phyloP scores from a whole-genome alignment of 768 basidiomycete genomes.

The Leccinum subgranulosum region DNA sequence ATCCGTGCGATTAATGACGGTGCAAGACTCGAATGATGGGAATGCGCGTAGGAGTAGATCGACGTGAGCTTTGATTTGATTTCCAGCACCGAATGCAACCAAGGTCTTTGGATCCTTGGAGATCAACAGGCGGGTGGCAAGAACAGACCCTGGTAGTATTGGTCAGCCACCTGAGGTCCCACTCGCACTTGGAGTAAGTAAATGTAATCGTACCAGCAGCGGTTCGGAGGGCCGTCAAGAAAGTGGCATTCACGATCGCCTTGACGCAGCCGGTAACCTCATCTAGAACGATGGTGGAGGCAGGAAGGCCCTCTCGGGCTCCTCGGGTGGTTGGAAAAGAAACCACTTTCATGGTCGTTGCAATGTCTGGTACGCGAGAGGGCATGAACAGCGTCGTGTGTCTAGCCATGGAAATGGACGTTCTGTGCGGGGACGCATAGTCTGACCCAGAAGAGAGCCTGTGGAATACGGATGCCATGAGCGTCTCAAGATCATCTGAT shows the following conservation, averaged over 20 bases:
- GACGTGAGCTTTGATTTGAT: constrained; percentile 65
- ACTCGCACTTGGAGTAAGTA: not conserved
- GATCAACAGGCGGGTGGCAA: constrained; percentile 58
- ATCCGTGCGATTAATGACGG: constrained; percentile 60
- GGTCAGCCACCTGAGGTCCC: not conserved
- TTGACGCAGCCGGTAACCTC: constrained; percentile 65
- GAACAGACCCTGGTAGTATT: constrained; percentile 53
- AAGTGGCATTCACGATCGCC: constrained; percentile 75
- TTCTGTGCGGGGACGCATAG: constrained; percentile 52
- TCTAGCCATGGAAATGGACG: constrained; percentile 45
- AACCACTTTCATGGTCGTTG: constrained; percentile 78
- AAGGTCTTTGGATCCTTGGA: constrained; percentile 40
- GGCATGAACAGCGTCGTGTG: constrained; percentile 85
- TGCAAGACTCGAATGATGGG: constrained; percentile 48
- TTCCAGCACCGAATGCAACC: constrained; percentile 71
- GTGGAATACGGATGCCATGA: constrained; percentile 61
- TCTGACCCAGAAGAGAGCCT: constrained; percentile 36
- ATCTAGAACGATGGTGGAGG: constrained; percentile 72
- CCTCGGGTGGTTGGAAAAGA: constrained; percentile 53
- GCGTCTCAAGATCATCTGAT: constrained; percentile 44
- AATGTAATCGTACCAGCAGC: constrained; percentile 57
- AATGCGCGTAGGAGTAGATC: constrained; percentile 58
- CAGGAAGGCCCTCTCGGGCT: constrained; percentile 62
- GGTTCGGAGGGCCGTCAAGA: constrained; percentile 76
- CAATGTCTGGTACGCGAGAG: constrained; percentile 49